A percentile compares a stretch with the other conserved stretches of the same genome.
These are phyloP conservation scores for Litchi chinensis DNA, from an alignment of 345 rosid genomes.

Conservation along the genomic window DNA sequence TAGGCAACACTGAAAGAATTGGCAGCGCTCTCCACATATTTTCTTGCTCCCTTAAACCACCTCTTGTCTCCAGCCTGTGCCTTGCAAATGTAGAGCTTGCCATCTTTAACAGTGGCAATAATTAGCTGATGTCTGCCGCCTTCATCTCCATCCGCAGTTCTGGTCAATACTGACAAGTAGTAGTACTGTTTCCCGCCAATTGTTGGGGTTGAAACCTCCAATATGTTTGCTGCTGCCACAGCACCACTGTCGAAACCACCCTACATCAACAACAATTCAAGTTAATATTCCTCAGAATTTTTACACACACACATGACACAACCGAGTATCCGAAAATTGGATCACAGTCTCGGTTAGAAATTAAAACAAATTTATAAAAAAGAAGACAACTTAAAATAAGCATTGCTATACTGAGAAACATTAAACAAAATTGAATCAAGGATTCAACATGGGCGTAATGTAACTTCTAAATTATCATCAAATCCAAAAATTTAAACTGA, in stretches of 20 bases:
- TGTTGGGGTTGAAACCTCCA: slow-evolving; percentile 51
- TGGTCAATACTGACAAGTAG: slow-evolving; percentile 70
- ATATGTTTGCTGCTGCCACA: slow-evolving; percentile 84
- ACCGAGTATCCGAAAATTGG: too few relatives aligned
- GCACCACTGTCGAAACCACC: slow-evolving; percentile 77
- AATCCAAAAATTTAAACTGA: too few relatives aligned
- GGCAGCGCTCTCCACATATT: slow-evolving; percentile 66
- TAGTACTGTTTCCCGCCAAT: slow-evolving; percentile 59
- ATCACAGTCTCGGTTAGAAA: too few relatives aligned
- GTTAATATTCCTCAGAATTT: background rate
- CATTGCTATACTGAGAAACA: background rate
- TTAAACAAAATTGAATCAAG: too few relatives aligned
- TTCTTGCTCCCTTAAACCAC: slow-evolving; percentile 95
- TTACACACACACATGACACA: too few relatives aligned
- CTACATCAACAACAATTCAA: slow-evolving; percentile 35
- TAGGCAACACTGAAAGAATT: slow-evolving; percentile 82
- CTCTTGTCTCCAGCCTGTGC: slow-evolving; percentile 99
- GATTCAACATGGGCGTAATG: background rate
- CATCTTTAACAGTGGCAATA: slow-evolving; percentile 68
- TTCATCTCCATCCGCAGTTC: slow-evolving; percentile 99
- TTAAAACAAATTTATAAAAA: background rate
- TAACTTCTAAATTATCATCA: too few relatives aligned
- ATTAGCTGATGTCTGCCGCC: slow-evolving; percentile 91
- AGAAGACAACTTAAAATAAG: background rate
- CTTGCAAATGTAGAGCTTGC: slow-evolving; percentile 87